Conservation (phyloP, 163 green algal genomes). For the Chloromonas sp. region DNA sequence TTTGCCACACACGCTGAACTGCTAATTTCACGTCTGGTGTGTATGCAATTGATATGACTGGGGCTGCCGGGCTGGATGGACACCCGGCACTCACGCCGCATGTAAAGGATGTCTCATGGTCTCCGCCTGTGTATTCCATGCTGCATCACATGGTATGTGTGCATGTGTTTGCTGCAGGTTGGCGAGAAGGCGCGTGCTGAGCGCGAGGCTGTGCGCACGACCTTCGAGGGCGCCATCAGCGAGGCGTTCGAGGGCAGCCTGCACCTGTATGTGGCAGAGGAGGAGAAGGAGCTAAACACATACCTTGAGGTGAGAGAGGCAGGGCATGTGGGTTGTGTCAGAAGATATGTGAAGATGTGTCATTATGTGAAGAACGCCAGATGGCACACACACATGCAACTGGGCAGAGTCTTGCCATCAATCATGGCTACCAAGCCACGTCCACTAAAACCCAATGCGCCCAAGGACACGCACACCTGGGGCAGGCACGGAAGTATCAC, state of each 20-base stretch:
- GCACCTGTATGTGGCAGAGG: conserved; percentile 71
- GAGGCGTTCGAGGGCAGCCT: conserved; percentile 42
- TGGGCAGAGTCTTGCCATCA: background rate
- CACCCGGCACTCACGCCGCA: no score
- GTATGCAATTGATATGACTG: no score
- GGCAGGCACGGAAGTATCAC: no score
- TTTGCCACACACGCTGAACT: no score
- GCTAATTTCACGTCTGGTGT: no score
- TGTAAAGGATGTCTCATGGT: no score
- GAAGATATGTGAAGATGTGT: background rate
- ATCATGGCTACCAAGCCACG: no score
- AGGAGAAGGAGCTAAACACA: conserved; percentile 66
- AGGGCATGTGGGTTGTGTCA: background rate
- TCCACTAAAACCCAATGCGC: no score
- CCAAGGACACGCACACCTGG: no score
- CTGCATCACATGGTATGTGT: no score
- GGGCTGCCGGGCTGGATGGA: no score
- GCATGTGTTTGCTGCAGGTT: background rate
- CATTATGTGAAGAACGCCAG: background rate
- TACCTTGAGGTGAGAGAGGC: conserved; percentile 41
- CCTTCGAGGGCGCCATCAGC: conserved; percentile 66
- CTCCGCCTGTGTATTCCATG: no score
- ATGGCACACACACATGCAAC: background rate
- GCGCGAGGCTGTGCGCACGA: conserved; percentile 8
- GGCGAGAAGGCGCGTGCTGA: conserved; percentile 4